Evolutionary conservation across 176 grass and related monocot genomes (phyloP), one percentile per base, ranked within the genome.

Genomic region (Oryza punctata): DNA sequence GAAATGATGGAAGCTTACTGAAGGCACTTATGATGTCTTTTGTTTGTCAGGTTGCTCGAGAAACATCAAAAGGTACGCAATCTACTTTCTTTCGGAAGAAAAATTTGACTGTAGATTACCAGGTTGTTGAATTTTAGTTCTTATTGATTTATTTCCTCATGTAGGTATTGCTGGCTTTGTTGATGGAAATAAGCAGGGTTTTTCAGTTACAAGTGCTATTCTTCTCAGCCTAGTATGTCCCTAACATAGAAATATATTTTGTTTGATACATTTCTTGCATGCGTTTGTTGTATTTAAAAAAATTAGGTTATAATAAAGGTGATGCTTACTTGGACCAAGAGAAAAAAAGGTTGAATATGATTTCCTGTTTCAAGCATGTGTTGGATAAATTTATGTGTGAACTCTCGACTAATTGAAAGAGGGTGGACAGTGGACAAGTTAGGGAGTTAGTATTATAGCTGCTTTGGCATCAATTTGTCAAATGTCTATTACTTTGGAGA

Each of bases 171-270:
- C 93, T 82, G 69, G 88, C 81, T 95, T 88, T 83, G 87, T 94
- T 80, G 96, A 98, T 86, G 81, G 78, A 75, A 95, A 98, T 82
- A 82, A 79, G 40, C 67, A 85, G 28, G 88, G 77, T n/a, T 95
- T 98, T 89, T 90, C 93, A 21, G 85, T 98, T 87, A 85, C 89
- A 63, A 95, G 91, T 87, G 91, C 91, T 80, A 28, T 98, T 79
- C 77, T 95, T 74, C 96, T 98, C 85, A 93, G 93, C 75, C 63
- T 98, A 63, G 93, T 98, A 93, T 78, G 91, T 78, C 72, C 82
- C 70, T 72, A 76, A 64, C 70, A 24, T 47, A 54, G 59, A 73
- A 80, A 82, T 66, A 69, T 82, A 69, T 57, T 40, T 35, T 19
- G 26, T 30, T 85, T 54, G 24, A 29, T 68, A 45, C 70, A 76